Evolutionary conservation across 179 eudicot species (phyloP).

Genomic region (Vitellaria paradoxa): DNA sequence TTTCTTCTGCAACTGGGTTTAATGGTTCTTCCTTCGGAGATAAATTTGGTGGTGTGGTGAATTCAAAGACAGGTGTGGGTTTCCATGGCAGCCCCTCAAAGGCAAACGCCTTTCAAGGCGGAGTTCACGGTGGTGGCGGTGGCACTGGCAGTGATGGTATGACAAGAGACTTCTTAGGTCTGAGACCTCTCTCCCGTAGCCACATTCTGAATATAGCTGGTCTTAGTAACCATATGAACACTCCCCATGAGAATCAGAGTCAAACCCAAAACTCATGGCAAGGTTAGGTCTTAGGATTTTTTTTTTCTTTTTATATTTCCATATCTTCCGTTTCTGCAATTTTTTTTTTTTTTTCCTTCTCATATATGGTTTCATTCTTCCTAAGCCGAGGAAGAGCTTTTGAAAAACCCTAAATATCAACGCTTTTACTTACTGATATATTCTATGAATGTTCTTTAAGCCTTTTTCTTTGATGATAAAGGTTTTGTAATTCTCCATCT

Average conservation of each 20-base stretch:
- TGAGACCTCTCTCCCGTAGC: constrained; percentile 61
- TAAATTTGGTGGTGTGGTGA: constrained; percentile 39
- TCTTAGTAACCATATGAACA: constrained; percentile 34
- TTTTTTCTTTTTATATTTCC: neutral
- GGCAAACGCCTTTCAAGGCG: neutral
- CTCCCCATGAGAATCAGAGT: constrained; percentile 17
- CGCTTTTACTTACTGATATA: neutral
- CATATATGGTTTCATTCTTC: neutral
- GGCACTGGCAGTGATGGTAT: constrained; percentile 42
- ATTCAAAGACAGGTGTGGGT: constrained; percentile 23
- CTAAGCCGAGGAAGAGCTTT: neutral
- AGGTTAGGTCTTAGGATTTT: constrained; percentile 22
- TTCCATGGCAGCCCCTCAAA: no score
- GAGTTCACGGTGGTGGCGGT: neutral
- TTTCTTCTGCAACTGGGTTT: constrained; percentile 29
- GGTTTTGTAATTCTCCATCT: neutral
- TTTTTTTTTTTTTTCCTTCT: neutral
- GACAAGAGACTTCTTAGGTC: constrained; percentile 80
- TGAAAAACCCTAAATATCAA: constrained; percentile 4
- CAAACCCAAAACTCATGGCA: constrained; percentile 43
- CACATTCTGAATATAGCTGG: constrained; percentile 59
- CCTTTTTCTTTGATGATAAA: neutral
- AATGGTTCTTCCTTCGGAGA: constrained; percentile 33
- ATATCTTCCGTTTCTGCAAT: constrained; percentile 1
- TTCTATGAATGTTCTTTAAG: neutral